Evolutionary conservation across 2,329 filamentous ascomycete species (phyloP), one percentile per base, ranked within the genome.

Genomic region (Sclerotinia borealis): DNA sequence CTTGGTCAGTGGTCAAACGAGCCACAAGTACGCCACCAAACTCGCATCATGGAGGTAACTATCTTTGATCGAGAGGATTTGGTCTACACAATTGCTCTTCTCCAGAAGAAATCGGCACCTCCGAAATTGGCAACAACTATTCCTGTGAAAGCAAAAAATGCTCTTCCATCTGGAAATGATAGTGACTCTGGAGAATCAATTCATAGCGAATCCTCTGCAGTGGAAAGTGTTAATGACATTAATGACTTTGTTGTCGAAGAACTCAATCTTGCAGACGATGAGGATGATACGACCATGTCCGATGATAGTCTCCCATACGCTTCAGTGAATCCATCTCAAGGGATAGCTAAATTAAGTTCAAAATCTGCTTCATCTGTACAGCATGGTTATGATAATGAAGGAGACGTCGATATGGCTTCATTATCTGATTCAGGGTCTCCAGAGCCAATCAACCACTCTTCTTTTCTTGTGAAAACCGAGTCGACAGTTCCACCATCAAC

Each of bases 41-140:
- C 86, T 55, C 75, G 77, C 13, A 81, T 77, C 41, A 77, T 96
- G 61, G 86, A 93, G 64, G 77, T 79, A 5, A 91, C 81, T 4
- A 76, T 96, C 0, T 81, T 84, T 41, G 82, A 89, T 61, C 82
- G 83, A 55, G 78, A 87, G 69, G 75, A 83, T 45, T 73, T 80
- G 10, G 70, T 72, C 9, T 88, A 83, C 83, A 72, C 78, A 3
- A 76, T 83, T n/a, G 67, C 73, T 8, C 68, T 83, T 29, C 75
- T 86, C 5, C 64, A 75, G 45, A 77, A 77, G 22, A 77, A 76
- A 17, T 75, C 76, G 52, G 79, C 80, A 0, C 74, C 77, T 3
- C 79, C 77, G 13, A 73, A 68, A 29, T 36, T 52, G n/a, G 25
- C 31, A 22, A 37, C n/a, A 63, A 64, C 65, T 54, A 15, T 52